These are phyloP conservation scores for Pholiota microspora DNA, from an alignment of 768 basidiomycete species.

Conservation along the genomic window DNA sequence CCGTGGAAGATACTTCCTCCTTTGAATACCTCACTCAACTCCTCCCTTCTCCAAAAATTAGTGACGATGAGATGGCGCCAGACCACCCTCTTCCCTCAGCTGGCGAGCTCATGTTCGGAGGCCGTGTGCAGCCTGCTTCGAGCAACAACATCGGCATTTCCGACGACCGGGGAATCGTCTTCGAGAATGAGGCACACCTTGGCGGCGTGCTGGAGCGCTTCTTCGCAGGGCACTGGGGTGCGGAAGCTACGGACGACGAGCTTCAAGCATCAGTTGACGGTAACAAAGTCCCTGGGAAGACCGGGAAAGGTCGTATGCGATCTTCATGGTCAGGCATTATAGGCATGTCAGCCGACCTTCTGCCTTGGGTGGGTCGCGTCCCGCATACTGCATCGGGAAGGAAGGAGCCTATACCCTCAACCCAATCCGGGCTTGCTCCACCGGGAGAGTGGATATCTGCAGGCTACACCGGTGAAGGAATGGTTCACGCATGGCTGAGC, in stretches of 20 bases:
- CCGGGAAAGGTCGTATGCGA: slow-evolving; percentile 43
- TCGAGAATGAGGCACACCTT: slow-evolving; percentile 28
- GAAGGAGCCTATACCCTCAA: slow-evolving; percentile 7
- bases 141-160: slow-evolving; percentile 34
- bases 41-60: slow-evolving; percentile 16
- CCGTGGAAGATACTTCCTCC: slow-evolving; percentile 29
- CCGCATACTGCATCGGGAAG: slow-evolving; percentile 49
- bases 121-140: slow-evolving; percentile 21
- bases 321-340: slow-evolving; percentile 65
- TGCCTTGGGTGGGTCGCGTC: slow-evolving; percentile 72
- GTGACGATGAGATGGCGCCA: background rate
- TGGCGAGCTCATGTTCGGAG: slow-evolving; percentile 58
- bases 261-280: background rate
- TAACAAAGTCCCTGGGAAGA: slow-evolving; percentile 20
- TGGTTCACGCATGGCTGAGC: slow-evolving; percentile 20
- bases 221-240: slow-evolving; percentile 35
- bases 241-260: slow-evolving; percentile 18
- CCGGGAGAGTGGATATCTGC: slow-evolving; percentile 74
- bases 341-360: slow-evolving; percentile 56
- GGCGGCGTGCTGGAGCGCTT: slow-evolving; percentile 46
- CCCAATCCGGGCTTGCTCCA: slow-evolving; percentile 17
- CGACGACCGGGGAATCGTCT: slow-evolving; percentile 34
- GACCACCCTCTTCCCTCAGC: slow-evolving; percentile 23
- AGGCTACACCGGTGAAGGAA: slow-evolving; percentile 69
- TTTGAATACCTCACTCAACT: slow-evolving; percentile 75